Base-by-base conservation (phyloP, 345 rosid species). In the Rhodamnia argentea region DNA sequence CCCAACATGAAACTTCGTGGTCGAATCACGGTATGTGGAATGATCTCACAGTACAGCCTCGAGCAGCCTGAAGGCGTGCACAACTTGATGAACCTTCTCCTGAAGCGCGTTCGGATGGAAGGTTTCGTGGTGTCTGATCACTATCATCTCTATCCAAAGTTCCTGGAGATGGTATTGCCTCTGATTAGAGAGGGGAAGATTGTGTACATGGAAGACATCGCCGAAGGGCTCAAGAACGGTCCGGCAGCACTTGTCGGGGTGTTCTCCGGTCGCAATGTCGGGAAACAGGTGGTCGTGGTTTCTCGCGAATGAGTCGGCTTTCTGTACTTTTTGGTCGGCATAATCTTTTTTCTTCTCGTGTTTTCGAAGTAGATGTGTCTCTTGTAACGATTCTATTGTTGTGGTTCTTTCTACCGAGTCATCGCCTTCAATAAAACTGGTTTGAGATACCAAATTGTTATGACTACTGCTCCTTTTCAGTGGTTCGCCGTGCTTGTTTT, bases 281-380 rank as follows among this genome's bases (percentile, higher is more conserved):
- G 92, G 78, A 90, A 90, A 60, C 91, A 88, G 52, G 87, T 90
- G n/a, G 88, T 90, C 22, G 59, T 59, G 16, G 90, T 90, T 53
- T 86, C 92, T 58, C 88, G 27, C 7, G 91, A 89, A 15, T 90
- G 83, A 86, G 74, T 58, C 76, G 20, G 37, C 54, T 26, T 23
- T 14, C 37, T 56, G 55, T 18, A n/a, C 23, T 11, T 40, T 9
- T 47, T 18, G 70, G 20, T 57, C 22, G 7, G 37, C 76, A 15
- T 15, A 15, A 18, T 64, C 75, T 29, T 12, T 32, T 29, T 10
- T 29, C 16, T 62, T 64, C 76, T 64, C 42, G 12, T 64, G 76
- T 8, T 37, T 51, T 51, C 52, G 52, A 51, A 51, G 52, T 11
- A 51, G 52, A 50, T 50, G 13, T 50, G 52, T 50, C 52, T 50